phyloP scores from a whole-genome alignment of 768 basidiomycete species.

The Mycena venus region DNA sequence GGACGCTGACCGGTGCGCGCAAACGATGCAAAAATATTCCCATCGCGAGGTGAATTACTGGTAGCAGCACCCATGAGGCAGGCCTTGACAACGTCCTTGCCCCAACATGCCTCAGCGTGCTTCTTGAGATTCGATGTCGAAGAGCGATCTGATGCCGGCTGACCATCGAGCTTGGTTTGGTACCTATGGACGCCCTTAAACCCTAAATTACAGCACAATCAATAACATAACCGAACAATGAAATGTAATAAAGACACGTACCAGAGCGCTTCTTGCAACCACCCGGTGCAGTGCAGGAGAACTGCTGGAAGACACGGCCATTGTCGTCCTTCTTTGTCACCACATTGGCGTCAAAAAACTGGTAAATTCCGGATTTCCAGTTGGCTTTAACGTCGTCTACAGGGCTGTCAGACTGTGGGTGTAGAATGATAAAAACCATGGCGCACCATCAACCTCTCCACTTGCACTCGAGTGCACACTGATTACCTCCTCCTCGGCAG shows the following conservation, averaged over 20 bases:
- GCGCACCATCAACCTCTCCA: background rate
- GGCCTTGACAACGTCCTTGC: background rate
- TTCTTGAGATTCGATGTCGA: constrained; percentile 13
- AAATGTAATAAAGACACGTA: background rate
- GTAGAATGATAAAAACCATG: background rate
- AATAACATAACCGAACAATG: background rate
- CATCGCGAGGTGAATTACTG: background rate
- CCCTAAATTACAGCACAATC: background rate
- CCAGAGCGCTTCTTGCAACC: constrained; percentile 14
- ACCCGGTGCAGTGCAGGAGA: background rate
- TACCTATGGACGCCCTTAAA: background rate
- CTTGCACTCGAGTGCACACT: background rate
- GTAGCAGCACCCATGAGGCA: background rate
- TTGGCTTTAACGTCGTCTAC: background rate
- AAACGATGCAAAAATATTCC: constrained; percentile 23
- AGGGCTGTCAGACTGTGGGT: background rate
- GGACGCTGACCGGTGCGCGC: constrained; percentile 28
- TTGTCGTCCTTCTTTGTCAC: background rate
- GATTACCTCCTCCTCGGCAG: background rate
- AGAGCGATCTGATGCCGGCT: background rate
- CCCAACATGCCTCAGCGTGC: constrained; percentile 4
- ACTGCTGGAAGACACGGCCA: background rate
- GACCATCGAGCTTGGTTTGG: constrained; percentile 1
- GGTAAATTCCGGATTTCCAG: constrained; percentile 19
- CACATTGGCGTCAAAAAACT: background rate